Evolutionary conservation across 305 asterid genomes (phyloP), one percentile per base, ranked within the genome.

Genomic region (Solanum hybrid): DNA sequence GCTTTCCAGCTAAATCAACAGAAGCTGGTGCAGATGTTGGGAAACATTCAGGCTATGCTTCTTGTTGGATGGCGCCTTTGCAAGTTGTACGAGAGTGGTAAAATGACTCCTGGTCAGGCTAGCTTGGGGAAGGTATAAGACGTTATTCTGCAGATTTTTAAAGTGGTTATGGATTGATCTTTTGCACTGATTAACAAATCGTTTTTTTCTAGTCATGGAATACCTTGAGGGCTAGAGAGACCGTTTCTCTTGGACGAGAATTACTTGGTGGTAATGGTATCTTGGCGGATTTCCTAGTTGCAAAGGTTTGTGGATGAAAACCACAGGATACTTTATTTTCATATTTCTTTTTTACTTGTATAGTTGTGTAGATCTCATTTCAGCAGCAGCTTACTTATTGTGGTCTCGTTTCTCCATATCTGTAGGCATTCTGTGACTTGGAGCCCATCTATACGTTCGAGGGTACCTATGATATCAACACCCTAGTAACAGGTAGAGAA

Each of bases 41-140:
- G 98, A 29, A 97, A 97, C 90, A 89, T 98, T 89, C 99, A 97
- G 93, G 99, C 98, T 73, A 97, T 97, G 97, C 24, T 94, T 90
- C 97, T 98, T 87, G 89, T 97, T 7, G 99, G 99, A 32, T 98
- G 99, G 99, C 98, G 99, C 73, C 94, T 98, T 22, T 98, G 99
- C 96, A 98, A 97, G 94, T 90, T 97, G 89, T 98, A 98, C 5
- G 99, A 97, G 94, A 94, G 95, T 86, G 98, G 98, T 92, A 95
- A 95, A 93, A 96, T 98, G 98, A 98, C 98, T 91, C 95, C 97
- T 51, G 99, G 99, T 85, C 99, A 95, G 57, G 99, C 99, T 82
- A 98, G 99, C 95, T 39, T 98, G 94, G 99, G 95, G 93, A 98
- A 98, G 97, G 99, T 96, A 45, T 14, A 91, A 91, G 84, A 70